Evolutionary conservation across 73 alveolate genomes (phyloP).

Genomic region (Stentor coeruleus): DNA sequence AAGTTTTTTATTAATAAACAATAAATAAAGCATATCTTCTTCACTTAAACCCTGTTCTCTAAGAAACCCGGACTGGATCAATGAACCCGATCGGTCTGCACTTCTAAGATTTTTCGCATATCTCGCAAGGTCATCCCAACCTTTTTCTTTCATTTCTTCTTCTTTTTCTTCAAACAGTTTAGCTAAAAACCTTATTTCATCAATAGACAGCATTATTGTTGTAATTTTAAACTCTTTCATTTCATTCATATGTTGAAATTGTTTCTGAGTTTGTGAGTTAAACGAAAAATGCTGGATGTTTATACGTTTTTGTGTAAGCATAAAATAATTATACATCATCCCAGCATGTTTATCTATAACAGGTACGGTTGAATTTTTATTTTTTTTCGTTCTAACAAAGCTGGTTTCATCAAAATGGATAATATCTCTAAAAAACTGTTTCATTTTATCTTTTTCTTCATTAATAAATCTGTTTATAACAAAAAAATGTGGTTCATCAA

Average conservation of each 20-base stretch:
- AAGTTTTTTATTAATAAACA: slow-evolving; percentile 5
- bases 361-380: background rate
- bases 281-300: background rate
- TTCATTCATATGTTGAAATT: slow-evolving; percentile 7
- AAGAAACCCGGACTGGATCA: background rate
- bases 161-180: slow-evolving; percentile 4
- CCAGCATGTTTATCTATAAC: background rate
- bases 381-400: background rate
- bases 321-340: background rate
- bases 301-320: background rate
- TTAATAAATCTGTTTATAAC: slow-evolving; percentile 1
- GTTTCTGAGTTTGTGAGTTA: background rate
- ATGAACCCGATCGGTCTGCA: background rate
- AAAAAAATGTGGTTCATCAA: slow-evolving; percentile 23
- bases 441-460: background rate
- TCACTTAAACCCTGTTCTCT: background rate
- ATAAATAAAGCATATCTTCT: background rate
- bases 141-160: background rate
- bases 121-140: slow-evolving; percentile 15
- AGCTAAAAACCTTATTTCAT: slow-evolving; percentile 1
- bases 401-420: background rate
- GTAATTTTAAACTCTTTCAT: slow-evolving; percentile 3
- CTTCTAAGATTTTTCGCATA: background rate
- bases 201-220: background rate
- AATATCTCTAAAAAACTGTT: background rate